Conservation (phyloP, 2,329 filamentous ascomycete genomes). For the Cercospora nicotianae region DNA sequence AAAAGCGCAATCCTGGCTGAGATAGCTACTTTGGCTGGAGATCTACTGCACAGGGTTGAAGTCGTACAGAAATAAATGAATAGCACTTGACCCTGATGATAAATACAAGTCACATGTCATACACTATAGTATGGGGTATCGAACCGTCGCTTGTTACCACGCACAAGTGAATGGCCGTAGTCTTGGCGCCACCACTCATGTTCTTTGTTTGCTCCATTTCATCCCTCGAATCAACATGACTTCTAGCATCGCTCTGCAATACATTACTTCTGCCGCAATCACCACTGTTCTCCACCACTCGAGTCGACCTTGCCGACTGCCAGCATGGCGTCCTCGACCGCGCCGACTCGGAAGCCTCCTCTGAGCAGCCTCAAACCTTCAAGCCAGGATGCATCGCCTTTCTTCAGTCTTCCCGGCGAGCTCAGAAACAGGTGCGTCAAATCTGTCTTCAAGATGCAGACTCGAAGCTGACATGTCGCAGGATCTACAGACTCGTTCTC, state of each 20-base stretch:
- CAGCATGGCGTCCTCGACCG: not conserved
- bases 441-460: not conserved
- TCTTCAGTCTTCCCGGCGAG: not conserved
- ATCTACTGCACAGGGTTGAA: slow-evolving; percentile 68
- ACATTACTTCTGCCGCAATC: not conserved
- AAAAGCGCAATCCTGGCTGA: slow-evolving; percentile 67
- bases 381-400: not conserved
- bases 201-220: not conserved
- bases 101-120: not conserved
- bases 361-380: not conserved
- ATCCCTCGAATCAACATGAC: not conserved
- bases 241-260: not conserved
- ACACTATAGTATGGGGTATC: not conserved
- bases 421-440: not conserved
- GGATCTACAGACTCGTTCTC: not conserved
- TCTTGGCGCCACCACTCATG: not conserved
- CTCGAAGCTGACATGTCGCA: not conserved
- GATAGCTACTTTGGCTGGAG: slow-evolving; percentile 63
- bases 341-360: not conserved
- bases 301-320: not conserved
- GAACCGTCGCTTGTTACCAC: not conserved
- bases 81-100: not conserved
- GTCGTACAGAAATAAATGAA: slow-evolving; percentile 29
- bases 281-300: not conserved
- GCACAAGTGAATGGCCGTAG: not conserved